Percentiles rank a stretch among this genome's conserved stretches.
Evolutionary conservation across 2,329 filamentous ascomycete species (phyloP).

Genomic region (Colletotrichum zoysiae): DNA sequence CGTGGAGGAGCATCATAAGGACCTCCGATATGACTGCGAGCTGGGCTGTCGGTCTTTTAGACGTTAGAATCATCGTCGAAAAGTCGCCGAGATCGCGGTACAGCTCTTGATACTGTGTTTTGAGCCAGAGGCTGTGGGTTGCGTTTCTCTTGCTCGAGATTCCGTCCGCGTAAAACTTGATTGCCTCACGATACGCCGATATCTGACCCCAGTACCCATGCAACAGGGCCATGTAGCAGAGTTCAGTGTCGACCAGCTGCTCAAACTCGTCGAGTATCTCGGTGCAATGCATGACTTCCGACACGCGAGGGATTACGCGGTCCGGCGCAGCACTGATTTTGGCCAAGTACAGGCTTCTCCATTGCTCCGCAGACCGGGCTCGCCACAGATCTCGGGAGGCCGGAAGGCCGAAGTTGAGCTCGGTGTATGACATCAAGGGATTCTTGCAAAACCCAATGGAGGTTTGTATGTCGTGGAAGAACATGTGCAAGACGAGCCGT

Average conservation of each 20-base stretch:
- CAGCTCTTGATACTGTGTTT: slow-evolving; percentile 48
- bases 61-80: slow-evolving; percentile 43
- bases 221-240: slow-evolving; percentile 47
- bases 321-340: slow-evolving; percentile 27
- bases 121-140: slow-evolving; percentile 48
- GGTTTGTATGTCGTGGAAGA: slow-evolving; percentile 49
- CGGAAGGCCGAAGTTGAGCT: slow-evolving; percentile 47
- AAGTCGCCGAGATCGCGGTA: slow-evolving; percentile 49
- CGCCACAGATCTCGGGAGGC: slow-evolving; percentile 45
- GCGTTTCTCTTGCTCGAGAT: slow-evolving; percentile 32
- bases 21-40: slow-evolving; percentile 40
- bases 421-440: slow-evolving; percentile 50
- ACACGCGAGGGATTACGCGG: slow-evolving; percentile 29
- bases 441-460: slow-evolving; percentile 49
- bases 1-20: slow-evolving; percentile 50
- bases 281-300: slow-evolving; percentile 39
- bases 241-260: slow-evolving; percentile 47
- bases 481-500: slow-evolving; percentile 47
- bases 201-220: slow-evolving; percentile 51
- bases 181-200: slow-evolving; percentile 49
- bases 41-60: slow-evolving; percentile 34
- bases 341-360: slow-evolving; percentile 43
- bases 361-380: slow-evolving; percentile 46
- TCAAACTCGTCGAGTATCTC: slow-evolving; percentile 39
- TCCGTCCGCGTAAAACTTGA: slow-evolving; percentile 46